Conservation (phyloP, 2,329 filamentous ascomycete species). For the Epichloe elymi region DNA sequence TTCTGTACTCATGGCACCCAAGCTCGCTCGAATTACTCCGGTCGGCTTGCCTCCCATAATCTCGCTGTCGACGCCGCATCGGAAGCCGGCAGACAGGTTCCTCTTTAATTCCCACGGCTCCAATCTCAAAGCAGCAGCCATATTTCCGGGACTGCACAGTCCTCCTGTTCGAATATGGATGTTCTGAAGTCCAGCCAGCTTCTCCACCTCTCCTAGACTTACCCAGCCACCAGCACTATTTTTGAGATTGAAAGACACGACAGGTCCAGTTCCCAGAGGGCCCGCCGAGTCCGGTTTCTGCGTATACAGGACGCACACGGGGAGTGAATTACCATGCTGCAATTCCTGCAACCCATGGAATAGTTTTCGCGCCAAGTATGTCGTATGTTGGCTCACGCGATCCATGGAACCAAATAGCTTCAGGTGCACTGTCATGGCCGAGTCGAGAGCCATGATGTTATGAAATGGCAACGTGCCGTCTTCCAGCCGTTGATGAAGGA, state of each 20-base stretch:
- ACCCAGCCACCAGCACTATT: slow-evolving; percentile 60
- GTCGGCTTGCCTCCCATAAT: slow-evolving; percentile 76
- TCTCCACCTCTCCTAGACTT: slow-evolving; percentile 76
- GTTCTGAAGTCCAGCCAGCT: slow-evolving; percentile 61
- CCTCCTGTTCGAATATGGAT: slow-evolving; percentile 82
- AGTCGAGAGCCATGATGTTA: slow-evolving; percentile 69
- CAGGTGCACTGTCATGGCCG: slow-evolving; percentile 57
- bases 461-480: slow-evolving; percentile 89
- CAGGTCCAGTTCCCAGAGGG: slow-evolving; percentile 48
- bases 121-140: slow-evolving; percentile 59
- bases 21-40: slow-evolving; percentile 70
- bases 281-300: slow-evolving; percentile 9
- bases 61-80: slow-evolving; percentile 74
- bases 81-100: slow-evolving; percentile 74
- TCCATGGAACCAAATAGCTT: slow-evolving; percentile 60
- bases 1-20: slow-evolving; percentile 80
- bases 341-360: slow-evolving; percentile 44
- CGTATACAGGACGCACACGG: slow-evolving; percentile 56
- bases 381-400: slow-evolving; percentile 57
- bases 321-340: slow-evolving; percentile 53
- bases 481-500: slow-evolving; percentile 71
- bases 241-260: slow-evolving; percentile 71
- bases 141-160: slow-evolving; percentile 82
- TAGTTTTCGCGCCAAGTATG: slow-evolving; percentile 47
- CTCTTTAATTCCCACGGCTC: slow-evolving; percentile 68